These are phyloP conservation scores for Candida insectalens DNA, from an alignment of 805 yeast species.

Conservation along the genomic window DNA sequence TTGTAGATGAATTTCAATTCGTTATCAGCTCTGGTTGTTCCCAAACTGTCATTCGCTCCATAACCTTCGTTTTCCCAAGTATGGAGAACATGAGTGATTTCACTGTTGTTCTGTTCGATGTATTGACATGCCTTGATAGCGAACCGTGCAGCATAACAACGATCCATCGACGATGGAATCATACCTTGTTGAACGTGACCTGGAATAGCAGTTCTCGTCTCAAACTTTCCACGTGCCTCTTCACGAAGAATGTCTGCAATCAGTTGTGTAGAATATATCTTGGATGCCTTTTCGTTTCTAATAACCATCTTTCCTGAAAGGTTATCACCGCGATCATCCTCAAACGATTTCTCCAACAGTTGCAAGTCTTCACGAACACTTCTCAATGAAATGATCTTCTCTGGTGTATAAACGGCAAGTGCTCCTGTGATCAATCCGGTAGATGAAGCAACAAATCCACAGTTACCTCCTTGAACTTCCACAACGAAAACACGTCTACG, in stretches of 20 bases:
- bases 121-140: constrained; percentile 87
- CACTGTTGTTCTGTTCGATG: constrained; percentile 45
- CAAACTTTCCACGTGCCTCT: constrained; percentile 56
- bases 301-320: constrained; percentile 63
- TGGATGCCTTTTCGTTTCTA: constrained; percentile 57
- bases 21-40: constrained; percentile 15
- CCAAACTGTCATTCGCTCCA: constrained; percentile 14
- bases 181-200: constrained; percentile 94
- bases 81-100: constrained; percentile 8
- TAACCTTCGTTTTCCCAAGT: constrained; percentile 12
- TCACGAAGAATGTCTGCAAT: constrained; percentile 64
- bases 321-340: constrained; percentile 52
- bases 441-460: constrained; percentile 67
- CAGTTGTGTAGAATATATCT: constrained; percentile 56
- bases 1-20: constrained; percentile 42
- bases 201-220: constrained; percentile 72
- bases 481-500: constrained; percentile 73
- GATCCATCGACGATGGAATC: constrained; percentile 87
- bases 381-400: constrained; percentile 49
- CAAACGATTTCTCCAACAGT: constrained; percentile 48
- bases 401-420: constrained; percentile 69
- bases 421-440: constrained; percentile 67
- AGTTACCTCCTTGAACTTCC: constrained; percentile 80
- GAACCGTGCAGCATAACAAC: constrained; percentile 80
- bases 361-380: constrained; percentile 59